Base-by-base conservation (phyloP, 805 yeast species). In the Barnettozyma californica region DNA sequence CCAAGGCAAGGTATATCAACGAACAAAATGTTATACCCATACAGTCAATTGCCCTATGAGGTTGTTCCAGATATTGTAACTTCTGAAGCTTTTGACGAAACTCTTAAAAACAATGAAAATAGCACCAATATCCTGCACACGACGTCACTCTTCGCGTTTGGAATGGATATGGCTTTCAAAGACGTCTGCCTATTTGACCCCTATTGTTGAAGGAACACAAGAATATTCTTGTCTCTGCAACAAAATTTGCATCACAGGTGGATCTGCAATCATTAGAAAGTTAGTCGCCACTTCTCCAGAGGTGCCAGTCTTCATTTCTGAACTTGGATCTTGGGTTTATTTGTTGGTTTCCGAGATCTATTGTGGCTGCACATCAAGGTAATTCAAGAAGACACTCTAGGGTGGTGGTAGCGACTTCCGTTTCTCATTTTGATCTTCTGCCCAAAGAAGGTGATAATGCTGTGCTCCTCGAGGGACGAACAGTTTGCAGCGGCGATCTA, bases 181-280 rank as follows among this genome's bases (percentile, higher is more conserved):
- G 71, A 73, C 42, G n/a, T n/a, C n/a, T n/a, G 81, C 77, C 20
- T 66, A 81, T 45, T 64, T 80, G 49, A 67, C 61, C 19, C 87
- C 87, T 3, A 84, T 86, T 2, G 64, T 78, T 5, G 60, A 70
- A 19, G 85, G 84, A 31, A 79, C 83, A n/a, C 21, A 66, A 65
- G 49, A 71, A 76, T 54, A 74, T 80, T n/a, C 62, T 82, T 44
- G 58, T 64, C 37, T 77, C 87, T 0, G 73, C 77, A 16, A 60
- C 68, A 52, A 56, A 62, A n/a, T 65, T 63, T 46, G 73, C 68
- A 29, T 66, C 70, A 7, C 59, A 68, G 27, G 70, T 80, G 13
- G 73, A 68, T 47, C 64, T 23, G 25, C 25, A 23, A 23, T 23
- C 25, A 23, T 23, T 23, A 8, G 7, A 23, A 23, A 23, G 25